Percentiles rank a stretch among this genome's conserved stretches.
Conservation (phyloP, 2,329 filamentous ascomycete species). For the Alternaria brassicae region DNA sequence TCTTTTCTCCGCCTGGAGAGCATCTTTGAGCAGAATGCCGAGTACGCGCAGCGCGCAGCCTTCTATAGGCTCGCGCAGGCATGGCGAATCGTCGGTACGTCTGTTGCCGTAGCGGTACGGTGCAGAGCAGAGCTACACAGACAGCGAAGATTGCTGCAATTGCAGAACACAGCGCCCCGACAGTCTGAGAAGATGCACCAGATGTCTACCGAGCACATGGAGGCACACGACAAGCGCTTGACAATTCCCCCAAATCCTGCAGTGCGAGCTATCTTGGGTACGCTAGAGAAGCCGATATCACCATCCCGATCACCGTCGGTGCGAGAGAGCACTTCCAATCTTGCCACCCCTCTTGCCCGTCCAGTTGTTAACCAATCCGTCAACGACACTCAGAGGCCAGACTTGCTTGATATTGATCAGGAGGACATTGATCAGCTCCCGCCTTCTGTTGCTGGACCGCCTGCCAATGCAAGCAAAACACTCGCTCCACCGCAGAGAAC, state of each 20-base stretch:
- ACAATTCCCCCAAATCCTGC: conserved; percentile 38
- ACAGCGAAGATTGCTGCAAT: conserved; percentile 32
- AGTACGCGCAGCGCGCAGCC: conserved; percentile 59
- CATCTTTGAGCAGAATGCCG: conserved; percentile 62
- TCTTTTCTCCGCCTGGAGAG: conserved; percentile 47
- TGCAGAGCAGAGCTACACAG: conserved; percentile 47
- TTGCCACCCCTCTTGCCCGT: conserved; percentile 63
- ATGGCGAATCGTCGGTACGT: conserved; percentile 64
- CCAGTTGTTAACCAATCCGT: conserved; percentile 41
- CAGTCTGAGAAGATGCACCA: conserved; percentile 17
- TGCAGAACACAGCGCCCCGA: conserved; percentile 23
- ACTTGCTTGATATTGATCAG: conserved; percentile 48
- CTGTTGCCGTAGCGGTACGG: conserved; percentile 59
- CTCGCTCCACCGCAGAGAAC: conserved; percentile 23
- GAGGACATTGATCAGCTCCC: conserved; percentile 48
- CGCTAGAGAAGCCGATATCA: conserved; percentile 41
- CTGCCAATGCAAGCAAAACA: conserved; percentile 17
- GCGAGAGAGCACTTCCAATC: conserved; percentile 61
- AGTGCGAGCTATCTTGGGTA: conserved; percentile 42
- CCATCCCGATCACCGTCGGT: conserved; percentile 38
- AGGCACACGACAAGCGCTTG: conserved; percentile 33
- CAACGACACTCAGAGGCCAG: conserved; percentile 15
- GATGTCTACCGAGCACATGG: conserved; percentile 21
- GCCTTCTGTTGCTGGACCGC: conserved; percentile 42
- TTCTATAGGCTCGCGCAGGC: conserved; percentile 63